Base-by-base conservation (phyloP, 768 basidiomycete genomes). In the Butyriboletus loyo region DNA sequence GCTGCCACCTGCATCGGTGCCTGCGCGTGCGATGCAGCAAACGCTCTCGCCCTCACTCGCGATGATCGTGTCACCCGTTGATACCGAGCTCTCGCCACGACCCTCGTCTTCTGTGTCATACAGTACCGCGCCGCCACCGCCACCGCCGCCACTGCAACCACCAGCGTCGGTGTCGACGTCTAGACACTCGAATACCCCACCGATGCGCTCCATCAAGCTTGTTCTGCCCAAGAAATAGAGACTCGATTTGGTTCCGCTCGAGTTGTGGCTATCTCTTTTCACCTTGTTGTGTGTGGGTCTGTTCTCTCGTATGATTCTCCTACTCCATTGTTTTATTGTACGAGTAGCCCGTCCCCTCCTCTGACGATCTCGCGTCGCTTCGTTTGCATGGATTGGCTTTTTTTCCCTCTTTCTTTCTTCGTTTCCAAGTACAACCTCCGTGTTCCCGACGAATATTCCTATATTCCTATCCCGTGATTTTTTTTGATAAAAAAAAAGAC, bases 31-130 rank as follows among this genome's bases (percentile, higher is more conserved):
- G 48, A 64, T 70, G 68, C 68, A 69, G 44, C 67, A 69, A 19
- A 70, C 68, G 28, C 57, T 69, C 3, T 69, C 68, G 6, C 68
- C 68, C 13, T 69, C 68, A 7, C 64, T 70, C 8, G 68, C 68
- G 10, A 70, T 72, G 68, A 70, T 70, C 36, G 68, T 70, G 27
- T 69, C 68, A 24, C 68, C 68, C 6, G 58, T 69, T 24, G 68
- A 70, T 36, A 58, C 68, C 0, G 68, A 72, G 34, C 68, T 68
- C 1, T 70, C 68, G 21, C 64, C 68, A 25, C 68, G 70, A n/a
- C 54, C 60, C 1, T 54, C 64, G n/a, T 58, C 69, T 22, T 66
- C 70, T 2, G 55, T 65, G 22, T 31, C 66, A 9, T 71, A 47
- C 21, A 51, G 45, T 19, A 51, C 41, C 34, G 54, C 52, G 4